Percentiles rank a stretch among this genome's conserved stretches.
phyloP scores from a whole-genome alignment of 306 rosid species.

The Corylus americana region DNA sequence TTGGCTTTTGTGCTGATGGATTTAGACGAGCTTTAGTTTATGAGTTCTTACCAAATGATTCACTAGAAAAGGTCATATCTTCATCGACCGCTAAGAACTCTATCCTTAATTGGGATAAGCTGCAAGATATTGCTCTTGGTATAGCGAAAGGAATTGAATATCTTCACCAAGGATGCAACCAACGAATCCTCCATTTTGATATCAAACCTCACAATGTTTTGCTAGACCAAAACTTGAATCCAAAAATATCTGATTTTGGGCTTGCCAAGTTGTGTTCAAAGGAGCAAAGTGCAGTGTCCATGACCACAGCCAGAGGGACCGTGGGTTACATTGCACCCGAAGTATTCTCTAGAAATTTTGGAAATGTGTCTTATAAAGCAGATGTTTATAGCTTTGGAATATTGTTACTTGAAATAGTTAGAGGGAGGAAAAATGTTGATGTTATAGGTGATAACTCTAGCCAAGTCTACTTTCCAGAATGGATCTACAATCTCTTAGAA shows the following conservation, averaged over 20 bases:
- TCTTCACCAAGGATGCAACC: constrained; percentile 46
- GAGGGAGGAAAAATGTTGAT: constrained; percentile 29
- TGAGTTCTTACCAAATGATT: constrained; percentile 40
- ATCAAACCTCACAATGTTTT: constrained; percentile 47
- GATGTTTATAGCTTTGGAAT: constrained; percentile 44
- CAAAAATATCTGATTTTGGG: constrained; percentile 46
- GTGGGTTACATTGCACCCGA: constrained; percentile 49
- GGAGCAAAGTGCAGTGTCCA: constrained; percentile 37
- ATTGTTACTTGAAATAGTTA: constrained; percentile 37
- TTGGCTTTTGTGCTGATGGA: constrained; percentile 50
- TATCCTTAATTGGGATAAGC: constrained; percentile 36
- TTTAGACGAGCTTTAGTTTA: constrained; percentile 40
- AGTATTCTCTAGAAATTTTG: constrained; percentile 43
- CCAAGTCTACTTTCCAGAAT: not conserved
- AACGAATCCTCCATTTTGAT: constrained; percentile 43
- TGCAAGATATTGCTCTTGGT: constrained; percentile 35
- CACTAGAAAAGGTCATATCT: constrained; percentile 29
- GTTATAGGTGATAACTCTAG: not conserved
- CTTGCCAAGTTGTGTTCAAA: constrained; percentile 42
- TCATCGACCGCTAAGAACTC: not conserved
- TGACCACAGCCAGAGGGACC: constrained; percentile 46
- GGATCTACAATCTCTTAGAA: too few relatives aligned
- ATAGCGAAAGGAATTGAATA: constrained; percentile 49
- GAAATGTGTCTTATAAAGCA: constrained; percentile 30
- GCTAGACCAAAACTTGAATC: constrained; percentile 29